These are phyloP conservation scores for Zymoseptoria tritici DNA, from an alignment of 2,329 filamentous ascomycete genomes.

Conservation along the genomic window DNA sequence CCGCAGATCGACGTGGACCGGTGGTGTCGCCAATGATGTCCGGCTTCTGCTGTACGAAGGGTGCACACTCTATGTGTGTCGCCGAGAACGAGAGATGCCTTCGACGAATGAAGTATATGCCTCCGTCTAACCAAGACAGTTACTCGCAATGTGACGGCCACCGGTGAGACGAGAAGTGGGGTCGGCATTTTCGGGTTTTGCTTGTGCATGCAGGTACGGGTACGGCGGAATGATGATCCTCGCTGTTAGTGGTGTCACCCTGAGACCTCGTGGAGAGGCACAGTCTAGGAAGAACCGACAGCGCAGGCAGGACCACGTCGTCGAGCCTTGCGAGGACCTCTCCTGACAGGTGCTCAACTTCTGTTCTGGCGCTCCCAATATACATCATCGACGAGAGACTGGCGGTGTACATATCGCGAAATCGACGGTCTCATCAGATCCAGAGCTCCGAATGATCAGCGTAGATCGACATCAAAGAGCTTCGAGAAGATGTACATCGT, in stretches of 20 bases:
- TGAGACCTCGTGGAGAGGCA: background rate
- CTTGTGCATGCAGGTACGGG: background rate
- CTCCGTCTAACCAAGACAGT: no score
- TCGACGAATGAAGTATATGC: no score
- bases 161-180: no score
- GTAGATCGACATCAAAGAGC: background rate
- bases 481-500: background rate
- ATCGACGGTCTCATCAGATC: background rate
- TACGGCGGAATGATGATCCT: background rate
- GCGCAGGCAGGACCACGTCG: no score
- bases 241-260: background rate
- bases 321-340: no score
- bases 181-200: background rate
- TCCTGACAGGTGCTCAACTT: background rate
- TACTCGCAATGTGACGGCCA: no score
- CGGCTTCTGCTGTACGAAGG: no score
- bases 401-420: background rate
- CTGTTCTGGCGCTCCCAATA: no score
- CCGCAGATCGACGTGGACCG: no score
- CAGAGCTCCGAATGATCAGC: background rate
- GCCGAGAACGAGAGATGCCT: no score
- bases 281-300: background rate
- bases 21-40: no score
- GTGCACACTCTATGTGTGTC: no score
- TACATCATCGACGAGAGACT: background rate